Conservation (phyloP, 1,284 basidiomycete genomes). For the Meira nashicola region DNA sequence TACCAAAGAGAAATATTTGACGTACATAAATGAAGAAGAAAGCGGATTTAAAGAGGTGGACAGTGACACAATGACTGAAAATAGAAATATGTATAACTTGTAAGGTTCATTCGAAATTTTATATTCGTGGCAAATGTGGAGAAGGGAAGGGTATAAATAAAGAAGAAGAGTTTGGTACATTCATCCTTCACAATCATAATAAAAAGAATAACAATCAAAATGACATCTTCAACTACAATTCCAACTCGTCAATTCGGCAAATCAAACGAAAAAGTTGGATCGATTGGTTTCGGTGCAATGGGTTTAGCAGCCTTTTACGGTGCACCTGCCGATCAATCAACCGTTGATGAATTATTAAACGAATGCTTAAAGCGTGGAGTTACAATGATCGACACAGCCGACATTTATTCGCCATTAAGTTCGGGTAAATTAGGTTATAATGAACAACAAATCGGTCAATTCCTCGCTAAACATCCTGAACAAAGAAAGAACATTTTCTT, state of each 20-base stretch:
- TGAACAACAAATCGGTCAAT: constrained; percentile 53
- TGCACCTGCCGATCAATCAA: constrained; percentile 16
- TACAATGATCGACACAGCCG: constrained; percentile 29
- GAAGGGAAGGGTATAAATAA: no score
- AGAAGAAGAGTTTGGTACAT: no score
- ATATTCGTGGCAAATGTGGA: no score
- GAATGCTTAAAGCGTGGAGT: constrained; percentile 24
- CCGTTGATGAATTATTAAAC: constrained; percentile 20
- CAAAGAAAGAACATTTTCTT: constrained; percentile 53
- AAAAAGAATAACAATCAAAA: constrained; percentile 11
- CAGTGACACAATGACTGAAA: no score
- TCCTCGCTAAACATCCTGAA: constrained; percentile 39
- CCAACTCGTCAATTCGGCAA: constrained; percentile 29
- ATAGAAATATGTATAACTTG: no score
- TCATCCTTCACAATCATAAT: no score
- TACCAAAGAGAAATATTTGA: no score
- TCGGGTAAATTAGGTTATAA: constrained; percentile 45
- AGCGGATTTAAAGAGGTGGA: no score
- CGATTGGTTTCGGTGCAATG: constrained; percentile 33
- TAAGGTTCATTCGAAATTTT: no score
- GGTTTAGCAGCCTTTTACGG: constrained; percentile 35
- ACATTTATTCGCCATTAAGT: constrained; percentile 30
- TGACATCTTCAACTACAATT: constrained; percentile 13
- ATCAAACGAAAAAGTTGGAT: constrained; percentile 22
- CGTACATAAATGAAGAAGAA: no score